phyloP scores from a whole-genome alignment of 306 rosid genomes.

The Begonia peltatifolia region DNA sequence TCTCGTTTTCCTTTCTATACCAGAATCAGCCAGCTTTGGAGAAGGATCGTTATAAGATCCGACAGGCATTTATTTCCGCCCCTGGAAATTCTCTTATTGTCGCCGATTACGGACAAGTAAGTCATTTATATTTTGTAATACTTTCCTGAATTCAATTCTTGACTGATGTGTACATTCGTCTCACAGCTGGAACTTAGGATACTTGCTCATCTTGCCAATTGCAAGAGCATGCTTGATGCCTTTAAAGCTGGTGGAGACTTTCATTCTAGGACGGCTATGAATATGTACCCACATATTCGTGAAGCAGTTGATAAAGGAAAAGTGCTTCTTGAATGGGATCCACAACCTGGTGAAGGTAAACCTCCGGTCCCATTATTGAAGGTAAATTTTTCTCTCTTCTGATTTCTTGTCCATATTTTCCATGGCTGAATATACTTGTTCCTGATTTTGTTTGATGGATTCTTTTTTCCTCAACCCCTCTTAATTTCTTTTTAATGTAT shows the following conservation, averaged over 20 bases:
- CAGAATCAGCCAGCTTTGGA: constrained; percentile 98
- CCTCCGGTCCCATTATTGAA: constrained; percentile 92
- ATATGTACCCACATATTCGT: constrained; percentile 88
- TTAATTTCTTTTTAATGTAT: background rate
- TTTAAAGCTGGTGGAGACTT: constrained; percentile 96
- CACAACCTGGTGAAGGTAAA: constrained; percentile 84
- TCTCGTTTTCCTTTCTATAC: constrained; percentile 9
- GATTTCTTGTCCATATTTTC: background rate
- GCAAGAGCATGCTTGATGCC: constrained; percentile 94
- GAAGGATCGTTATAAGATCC: constrained; percentile 92
- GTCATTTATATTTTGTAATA: constrained; percentile 11
- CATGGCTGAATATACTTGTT: too few relatives aligned
- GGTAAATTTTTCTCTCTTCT: constrained; percentile 27
- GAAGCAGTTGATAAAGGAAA: constrained; percentile 57
- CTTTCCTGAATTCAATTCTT: constrained; percentile 4
- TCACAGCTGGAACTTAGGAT: constrained; percentile 92
- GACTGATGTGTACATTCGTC: constrained; percentile 18
- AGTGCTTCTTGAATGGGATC: constrained; percentile 95
- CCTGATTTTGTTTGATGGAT: too few relatives aligned
- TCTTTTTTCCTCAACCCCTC: too few relatives aligned
- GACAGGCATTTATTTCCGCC: constrained; percentile 85
- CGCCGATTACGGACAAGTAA: constrained; percentile 97
- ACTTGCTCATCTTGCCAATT: constrained; percentile 88
- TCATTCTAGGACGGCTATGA: constrained; percentile 97
- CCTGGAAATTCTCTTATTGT: constrained; percentile 89